Percentiles rank a stretch among this genome's conserved stretches.
Evolutionary conservation across 202 grass and related monocot genomes (phyloP).

Genomic region (Hordeum pubiflorum): DNA sequence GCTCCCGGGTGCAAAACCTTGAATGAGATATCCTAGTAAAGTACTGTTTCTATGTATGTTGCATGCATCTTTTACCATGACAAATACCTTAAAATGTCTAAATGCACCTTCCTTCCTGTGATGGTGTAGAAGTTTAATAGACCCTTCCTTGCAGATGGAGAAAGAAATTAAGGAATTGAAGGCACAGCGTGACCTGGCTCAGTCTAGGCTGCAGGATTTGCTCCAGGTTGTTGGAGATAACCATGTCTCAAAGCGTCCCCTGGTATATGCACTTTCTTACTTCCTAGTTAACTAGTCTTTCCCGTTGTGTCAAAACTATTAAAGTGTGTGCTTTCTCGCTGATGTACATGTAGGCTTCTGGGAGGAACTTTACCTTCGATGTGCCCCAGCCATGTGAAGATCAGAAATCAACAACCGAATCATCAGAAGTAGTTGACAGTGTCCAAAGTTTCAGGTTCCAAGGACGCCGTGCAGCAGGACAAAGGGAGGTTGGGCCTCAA

Average conservation of each 20-base stretch:
- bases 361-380: conserved; percentile 53
- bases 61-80: not conserved
- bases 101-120: not conserved
- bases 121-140: conserved; percentile 17
- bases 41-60: not conserved
- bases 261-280: conserved; percentile 36
- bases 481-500: conserved; percentile 24
- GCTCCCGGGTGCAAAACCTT: not conserved
- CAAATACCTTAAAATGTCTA: conserved; percentile 5
- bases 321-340: not conserved
- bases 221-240: conserved; percentile 67
- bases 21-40: not conserved
- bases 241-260: conserved; percentile 34
- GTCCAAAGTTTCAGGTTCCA: conserved; percentile 33
- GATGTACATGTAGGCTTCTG: conserved; percentile 45
- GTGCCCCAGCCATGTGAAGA: conserved; percentile 59
- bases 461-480: conserved; percentile 3
- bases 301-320: not conserved
- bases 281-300: conserved; percentile 12
- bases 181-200: conserved; percentile 66
- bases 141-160: conserved; percentile 72
- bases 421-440: conserved; percentile 47
- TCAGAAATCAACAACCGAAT: conserved; percentile 38
- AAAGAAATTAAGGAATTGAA: conserved; percentile 92
- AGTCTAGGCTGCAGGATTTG: conserved; percentile 68